These are phyloP conservation scores for Amanita molliuscula DNA, from an alignment of 768 basidiomycete species.

Conservation along the genomic window DNA sequence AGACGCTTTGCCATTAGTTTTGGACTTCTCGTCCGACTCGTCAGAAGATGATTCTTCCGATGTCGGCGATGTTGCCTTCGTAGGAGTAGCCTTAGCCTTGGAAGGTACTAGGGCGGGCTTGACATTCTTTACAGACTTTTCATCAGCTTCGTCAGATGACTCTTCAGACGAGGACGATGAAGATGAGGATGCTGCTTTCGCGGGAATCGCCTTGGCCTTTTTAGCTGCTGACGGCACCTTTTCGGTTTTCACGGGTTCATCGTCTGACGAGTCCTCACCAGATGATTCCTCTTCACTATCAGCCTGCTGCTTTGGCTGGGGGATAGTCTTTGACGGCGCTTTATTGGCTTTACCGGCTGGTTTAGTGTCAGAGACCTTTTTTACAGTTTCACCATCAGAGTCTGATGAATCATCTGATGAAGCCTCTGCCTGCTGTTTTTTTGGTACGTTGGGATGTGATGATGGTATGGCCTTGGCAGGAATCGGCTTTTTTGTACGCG, in stretches of 20 bases:
- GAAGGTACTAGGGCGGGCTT: background rate
- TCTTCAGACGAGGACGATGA: conserved; percentile 5
- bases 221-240: conserved; percentile 1
- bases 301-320: background rate
- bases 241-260: conserved; percentile 16
- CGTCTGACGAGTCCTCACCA: conserved; percentile 16
- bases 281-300: conserved; percentile 13
- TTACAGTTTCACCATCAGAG: background rate
- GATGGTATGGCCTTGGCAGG: conserved; percentile 11
- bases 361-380: background rate
- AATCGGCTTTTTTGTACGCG: conserved; percentile 17
- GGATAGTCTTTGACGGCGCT: conserved; percentile 7
- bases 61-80: background rate
- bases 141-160: conserved; percentile 12
- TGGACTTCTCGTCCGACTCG: background rate
- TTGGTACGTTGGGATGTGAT: conserved; percentile 1
- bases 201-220: conserved; percentile 5
- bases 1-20: background rate
- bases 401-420: conserved; percentile 10
- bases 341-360: background rate
- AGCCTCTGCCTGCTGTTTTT: conserved; percentile 10
- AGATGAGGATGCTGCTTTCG: background rate
- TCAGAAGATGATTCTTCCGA: conserved; percentile 7
- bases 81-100: background rate
- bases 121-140: conserved; percentile 1